These are phyloP conservation scores for Leishmania mexicana DNA, from an alignment of 208 protist genomes.

Conservation along the genomic window DNA sequence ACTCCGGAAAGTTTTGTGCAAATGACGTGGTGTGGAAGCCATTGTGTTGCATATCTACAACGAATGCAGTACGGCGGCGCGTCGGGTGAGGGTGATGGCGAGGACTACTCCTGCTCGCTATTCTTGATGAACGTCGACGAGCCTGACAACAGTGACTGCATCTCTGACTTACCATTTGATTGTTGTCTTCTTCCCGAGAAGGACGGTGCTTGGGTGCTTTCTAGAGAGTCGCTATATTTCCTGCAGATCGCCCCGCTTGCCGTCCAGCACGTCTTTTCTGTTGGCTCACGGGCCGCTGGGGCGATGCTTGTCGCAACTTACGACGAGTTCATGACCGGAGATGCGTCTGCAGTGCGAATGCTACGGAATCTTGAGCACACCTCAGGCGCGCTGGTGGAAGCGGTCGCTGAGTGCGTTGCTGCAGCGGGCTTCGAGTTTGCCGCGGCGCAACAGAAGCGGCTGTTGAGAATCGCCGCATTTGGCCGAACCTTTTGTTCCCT, in stretches of 20 bases:
- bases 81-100: neutral
- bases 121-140: conserved; percentile 57
- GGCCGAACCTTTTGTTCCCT: conserved; percentile 93
- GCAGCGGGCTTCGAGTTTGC: conserved; percentile 89
- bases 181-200: conserved; percentile 48
- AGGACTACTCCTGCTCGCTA: conserved; percentile 43
- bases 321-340: conserved; percentile 82
- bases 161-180: conserved; percentile 65
- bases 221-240: conserved; percentile 58
- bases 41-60: conserved; percentile 39
- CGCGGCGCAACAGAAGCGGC: conserved; percentile 69
- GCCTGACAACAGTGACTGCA: conserved; percentile 44
- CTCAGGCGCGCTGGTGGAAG: conserved; percentile 50
- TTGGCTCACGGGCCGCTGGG: conserved; percentile 56
- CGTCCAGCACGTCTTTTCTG: conserved; percentile 70
- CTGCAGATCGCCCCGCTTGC: conserved; percentile 57
- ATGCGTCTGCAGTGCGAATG: conserved; percentile 67
- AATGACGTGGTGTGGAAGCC: conserved; percentile 63
- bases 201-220: conserved; percentile 68
- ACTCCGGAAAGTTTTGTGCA: conserved; percentile 32
- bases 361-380: conserved; percentile 67
- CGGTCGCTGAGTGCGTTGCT: conserved; percentile 89
- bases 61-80: conserved; percentile 29
- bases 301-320: conserved; percentile 71
- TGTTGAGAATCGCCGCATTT: conserved; percentile 93